A percentile compares a stretch with the other conserved stretches of the same genome.
Conservation (phyloP, 768 basidiomycete species). For the Russula abietina region DNA sequence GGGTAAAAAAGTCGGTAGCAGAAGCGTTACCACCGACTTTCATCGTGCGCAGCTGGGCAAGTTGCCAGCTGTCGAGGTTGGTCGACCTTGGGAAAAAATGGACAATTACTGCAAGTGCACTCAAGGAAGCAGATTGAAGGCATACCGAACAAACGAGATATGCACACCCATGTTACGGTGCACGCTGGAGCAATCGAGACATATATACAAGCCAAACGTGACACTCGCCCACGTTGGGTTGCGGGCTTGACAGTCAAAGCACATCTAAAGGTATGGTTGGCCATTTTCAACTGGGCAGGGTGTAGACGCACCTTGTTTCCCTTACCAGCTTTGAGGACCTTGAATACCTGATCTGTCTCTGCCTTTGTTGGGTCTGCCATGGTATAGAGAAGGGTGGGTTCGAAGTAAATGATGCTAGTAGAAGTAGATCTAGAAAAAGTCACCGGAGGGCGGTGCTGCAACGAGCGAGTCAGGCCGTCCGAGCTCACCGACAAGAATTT, state of each 20-base stretch:
- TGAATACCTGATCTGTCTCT: constrained; percentile 84
- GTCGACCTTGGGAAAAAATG: constrained; percentile 60
- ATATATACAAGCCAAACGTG: constrained; percentile 95
- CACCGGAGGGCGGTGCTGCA: background rate
- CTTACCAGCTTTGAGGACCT: constrained; percentile 74
- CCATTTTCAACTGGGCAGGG: background rate
- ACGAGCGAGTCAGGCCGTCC: background rate
- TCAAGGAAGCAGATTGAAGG: background rate
- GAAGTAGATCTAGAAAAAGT: background rate
- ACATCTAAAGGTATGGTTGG: constrained; percentile 44
- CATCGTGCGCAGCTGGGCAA: constrained; percentile 87
- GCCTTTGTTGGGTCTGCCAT: constrained; percentile 80
- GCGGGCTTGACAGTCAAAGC: constrained; percentile 92
- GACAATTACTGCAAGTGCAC: background rate
- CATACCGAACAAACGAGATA: constrained; percentile 92
- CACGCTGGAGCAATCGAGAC: constrained; percentile 90
- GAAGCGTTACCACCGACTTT: constrained; percentile 91
- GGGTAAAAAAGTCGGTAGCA: constrained; percentile 83
- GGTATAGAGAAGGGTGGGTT: background rate
- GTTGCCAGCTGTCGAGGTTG: constrained; percentile 92
- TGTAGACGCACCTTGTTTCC: constrained; percentile 65
- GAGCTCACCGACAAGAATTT: background rate
- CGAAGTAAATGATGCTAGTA: background rate
- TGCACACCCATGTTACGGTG: constrained; percentile 98
- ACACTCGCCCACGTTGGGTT: constrained; percentile 98